These are phyloP conservation scores for Karstenula rhodostoma DNA, from an alignment of 2,329 filamentous ascomycete genomes.

Conservation along the genomic window DNA sequence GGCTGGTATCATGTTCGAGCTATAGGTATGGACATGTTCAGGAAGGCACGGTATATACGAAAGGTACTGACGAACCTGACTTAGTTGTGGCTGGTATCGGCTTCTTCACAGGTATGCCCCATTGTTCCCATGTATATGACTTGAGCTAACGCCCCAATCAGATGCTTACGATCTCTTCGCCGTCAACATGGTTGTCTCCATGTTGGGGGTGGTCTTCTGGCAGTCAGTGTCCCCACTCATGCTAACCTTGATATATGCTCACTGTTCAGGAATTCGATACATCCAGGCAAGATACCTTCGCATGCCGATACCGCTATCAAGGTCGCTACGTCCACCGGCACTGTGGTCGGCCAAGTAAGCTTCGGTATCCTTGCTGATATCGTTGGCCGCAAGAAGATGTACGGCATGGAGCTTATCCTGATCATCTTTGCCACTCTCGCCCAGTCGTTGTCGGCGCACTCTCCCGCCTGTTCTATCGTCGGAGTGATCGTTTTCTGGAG, in stretches of 20 bases:
- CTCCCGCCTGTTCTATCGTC: constrained; percentile 44
- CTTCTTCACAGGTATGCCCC: constrained; percentile 91
- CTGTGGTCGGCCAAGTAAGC: constrained; percentile 80
- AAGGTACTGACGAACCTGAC: no score
- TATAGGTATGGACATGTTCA: constrained; percentile 46
- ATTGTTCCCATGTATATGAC: constrained; percentile 16
- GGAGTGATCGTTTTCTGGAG: constrained; percentile 51
- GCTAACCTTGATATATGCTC: neutral
- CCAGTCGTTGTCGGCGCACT: constrained; percentile 47
- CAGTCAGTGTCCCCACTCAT: constrained; percentile 37
- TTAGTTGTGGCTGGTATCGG: constrained; percentile 78
- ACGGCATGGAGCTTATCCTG: constrained; percentile 63
- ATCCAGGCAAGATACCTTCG: constrained; percentile 63
- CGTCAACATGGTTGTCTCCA: constrained; percentile 59
- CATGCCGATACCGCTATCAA: constrained; percentile 83
- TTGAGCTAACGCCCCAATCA: constrained; percentile 16
- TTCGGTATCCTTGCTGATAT: constrained; percentile 75
- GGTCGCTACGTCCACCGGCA: constrained; percentile 82
- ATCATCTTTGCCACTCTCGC: constrained; percentile 52
- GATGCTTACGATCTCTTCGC: constrained; percentile 72
- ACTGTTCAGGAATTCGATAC: constrained; percentile 41
- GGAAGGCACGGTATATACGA: no score
- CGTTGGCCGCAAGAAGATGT: constrained; percentile 83
- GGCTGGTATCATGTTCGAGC: constrained; percentile 78
- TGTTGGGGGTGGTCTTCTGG: constrained; percentile 84